Conservation (phyloP, 768 basidiomycete genomes). For the Suillus spraguei region DNA sequence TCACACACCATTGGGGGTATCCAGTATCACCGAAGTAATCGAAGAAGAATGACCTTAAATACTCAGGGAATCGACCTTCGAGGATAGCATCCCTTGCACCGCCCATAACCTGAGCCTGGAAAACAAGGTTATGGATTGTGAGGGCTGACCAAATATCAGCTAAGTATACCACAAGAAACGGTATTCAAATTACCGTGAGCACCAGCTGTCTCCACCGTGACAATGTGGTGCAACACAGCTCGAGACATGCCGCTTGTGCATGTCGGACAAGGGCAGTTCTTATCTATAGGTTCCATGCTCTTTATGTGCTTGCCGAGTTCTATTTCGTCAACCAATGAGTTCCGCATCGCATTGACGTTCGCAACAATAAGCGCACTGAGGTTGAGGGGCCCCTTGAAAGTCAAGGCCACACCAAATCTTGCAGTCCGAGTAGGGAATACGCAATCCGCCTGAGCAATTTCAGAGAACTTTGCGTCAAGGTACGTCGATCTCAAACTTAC, state of each 20-base stretch:
- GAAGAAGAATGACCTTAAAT: conserved; percentile 74
- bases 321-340: conserved; percentile 17
- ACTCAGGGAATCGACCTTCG: conserved; percentile 75
- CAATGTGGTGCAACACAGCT: conserved; percentile 74
- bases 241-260: conserved; percentile 68
- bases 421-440: conserved; percentile 94
- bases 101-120: conserved; percentile 90
- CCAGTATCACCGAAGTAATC: conserved; percentile 76
- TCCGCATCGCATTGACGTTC: conserved; percentile 11
- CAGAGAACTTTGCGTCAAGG: conserved; percentile 5
- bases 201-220: conserved; percentile 81
- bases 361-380: conserved; percentile 49
- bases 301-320: conserved; percentile 66
- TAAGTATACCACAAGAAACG: conserved; percentile 17
- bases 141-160: conserved; percentile 49
- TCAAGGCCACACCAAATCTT: conserved; percentile 87
- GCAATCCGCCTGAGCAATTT: conserved; percentile 71
- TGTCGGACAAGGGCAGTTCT: conserved; percentile 84
- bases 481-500: conserved; percentile 38
- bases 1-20: conserved; percentile 89
- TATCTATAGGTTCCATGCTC: conserved; percentile 75
- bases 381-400: conserved; percentile 80
- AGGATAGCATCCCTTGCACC: conserved; percentile 80
- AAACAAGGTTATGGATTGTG: conserved; percentile 82
- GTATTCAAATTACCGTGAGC: conserved; percentile 64